These are phyloP conservation scores for Perkinsus chesapeaki DNA, from an alignment of 169 alveolate species.

Conservation along the genomic window DNA sequence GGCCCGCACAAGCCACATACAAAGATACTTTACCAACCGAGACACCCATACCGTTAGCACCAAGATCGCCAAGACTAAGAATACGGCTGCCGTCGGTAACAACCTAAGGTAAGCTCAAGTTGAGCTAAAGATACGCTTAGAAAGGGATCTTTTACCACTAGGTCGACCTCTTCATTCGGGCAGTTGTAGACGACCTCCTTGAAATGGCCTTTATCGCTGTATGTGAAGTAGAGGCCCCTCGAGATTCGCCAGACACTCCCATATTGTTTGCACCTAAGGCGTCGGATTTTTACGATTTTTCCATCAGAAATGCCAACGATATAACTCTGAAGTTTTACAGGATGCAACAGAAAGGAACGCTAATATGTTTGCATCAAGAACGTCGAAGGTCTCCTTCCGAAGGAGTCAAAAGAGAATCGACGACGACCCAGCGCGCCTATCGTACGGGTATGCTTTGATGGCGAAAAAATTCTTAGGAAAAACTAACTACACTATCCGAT, in stretches of 20 bases:
- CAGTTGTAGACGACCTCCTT: neutral
- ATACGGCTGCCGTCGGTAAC: conserved; percentile 41
- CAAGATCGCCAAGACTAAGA: conserved; percentile 39
- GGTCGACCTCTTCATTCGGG: conserved; percentile 23
- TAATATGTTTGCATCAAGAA: too few relatives aligned
- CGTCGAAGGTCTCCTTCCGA: too few relatives aligned
- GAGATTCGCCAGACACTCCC: neutral
- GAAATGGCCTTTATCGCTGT: neutral
- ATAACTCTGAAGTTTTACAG: too few relatives aligned
- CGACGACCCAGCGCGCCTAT: too few relatives aligned
- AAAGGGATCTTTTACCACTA: conserved; percentile 15
- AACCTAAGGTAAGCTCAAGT: neutral
- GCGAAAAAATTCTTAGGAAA: too few relatives aligned
- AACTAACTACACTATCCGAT: too few relatives aligned
- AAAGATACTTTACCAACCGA: conserved; percentile 40
- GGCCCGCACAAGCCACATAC: conserved; percentile 42
- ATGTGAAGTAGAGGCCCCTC: neutral
- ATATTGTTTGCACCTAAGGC: neutral
- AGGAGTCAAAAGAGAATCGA: too few relatives aligned
- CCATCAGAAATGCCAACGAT: too few relatives aligned
- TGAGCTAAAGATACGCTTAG: neutral
- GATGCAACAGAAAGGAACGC: too few relatives aligned
- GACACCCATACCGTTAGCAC: conserved; percentile 43
- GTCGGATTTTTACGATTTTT: too few relatives aligned
- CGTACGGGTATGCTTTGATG: too few relatives aligned